A percentile compares a stretch with the other conserved stretches of the same genome.
phyloP scores from a whole-genome alignment of 1,284 basidiomycete species.

The Ustilago sp. region DNA sequence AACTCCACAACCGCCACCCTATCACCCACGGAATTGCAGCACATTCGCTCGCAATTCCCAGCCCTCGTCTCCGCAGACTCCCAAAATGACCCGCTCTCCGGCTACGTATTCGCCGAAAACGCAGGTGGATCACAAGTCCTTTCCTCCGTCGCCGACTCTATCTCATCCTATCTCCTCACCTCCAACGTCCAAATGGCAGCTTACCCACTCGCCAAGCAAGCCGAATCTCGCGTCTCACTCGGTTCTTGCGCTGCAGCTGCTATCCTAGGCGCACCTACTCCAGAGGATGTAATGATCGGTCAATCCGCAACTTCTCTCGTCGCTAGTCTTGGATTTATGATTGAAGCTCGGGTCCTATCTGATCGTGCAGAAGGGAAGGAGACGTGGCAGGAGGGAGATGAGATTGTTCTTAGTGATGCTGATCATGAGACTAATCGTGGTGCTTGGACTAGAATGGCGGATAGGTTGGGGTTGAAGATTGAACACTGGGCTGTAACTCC shows the following conservation, averaged over 20 bases:
- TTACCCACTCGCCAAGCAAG: slow-evolving; percentile 75
- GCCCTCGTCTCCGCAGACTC: slow-evolving; percentile 22
- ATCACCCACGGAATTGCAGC: slow-evolving; percentile 8
- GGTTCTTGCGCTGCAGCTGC: slow-evolving; percentile 74
- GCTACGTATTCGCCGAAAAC: slow-evolving; percentile 77
- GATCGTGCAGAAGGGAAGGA: slow-evolving; percentile 73
- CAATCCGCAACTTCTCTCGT: slow-evolving; percentile 64
- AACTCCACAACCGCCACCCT: neutral
- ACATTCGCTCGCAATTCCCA: slow-evolving; percentile 25
- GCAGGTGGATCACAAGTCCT: slow-evolving; percentile 80
- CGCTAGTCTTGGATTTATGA: slow-evolving; percentile 36
- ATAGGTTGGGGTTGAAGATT: slow-evolving; percentile 74
- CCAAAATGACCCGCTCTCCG: neutral
- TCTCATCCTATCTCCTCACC: slow-evolving; percentile 77
- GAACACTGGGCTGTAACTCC: slow-evolving; percentile 76
- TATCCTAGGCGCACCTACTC: slow-evolving; percentile 76
- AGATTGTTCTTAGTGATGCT: slow-evolving; percentile 77
- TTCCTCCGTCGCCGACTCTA: slow-evolving; percentile 73
- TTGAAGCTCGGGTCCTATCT: slow-evolving; percentile 26
- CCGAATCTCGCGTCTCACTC: slow-evolving; percentile 74
- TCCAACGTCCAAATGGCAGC: slow-evolving; percentile 79
- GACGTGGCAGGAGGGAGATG: slow-evolving; percentile 76
- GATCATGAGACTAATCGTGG: slow-evolving; percentile 87
- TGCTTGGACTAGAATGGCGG: slow-evolving; percentile 80
- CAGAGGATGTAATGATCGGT: slow-evolving; percentile 77